Conservation (phyloP, 169 alveolate genomes). For the Plasmodium ovale region DNA sequence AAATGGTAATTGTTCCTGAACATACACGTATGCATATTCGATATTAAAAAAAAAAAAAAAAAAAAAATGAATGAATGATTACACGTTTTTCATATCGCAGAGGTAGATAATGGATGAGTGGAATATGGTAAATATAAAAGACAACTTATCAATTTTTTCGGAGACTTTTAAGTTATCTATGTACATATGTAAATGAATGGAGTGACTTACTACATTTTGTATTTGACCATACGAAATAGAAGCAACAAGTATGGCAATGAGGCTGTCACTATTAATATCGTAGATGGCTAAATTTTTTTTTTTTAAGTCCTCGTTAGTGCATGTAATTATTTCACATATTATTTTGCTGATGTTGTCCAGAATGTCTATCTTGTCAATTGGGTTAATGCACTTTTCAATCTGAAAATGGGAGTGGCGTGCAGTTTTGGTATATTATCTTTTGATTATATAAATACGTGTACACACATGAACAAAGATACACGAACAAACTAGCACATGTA, state of each 20-base stretch:
- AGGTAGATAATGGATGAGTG: conserved; percentile 75
- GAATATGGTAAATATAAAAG: conserved; percentile 71
- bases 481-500: too few species aligned
- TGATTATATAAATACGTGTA: background rate
- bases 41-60: too few species aligned
- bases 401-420: background rate
- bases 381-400: conserved; percentile 69
- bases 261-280: conserved; percentile 69
- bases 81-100: conserved; percentile 51
- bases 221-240: conserved; percentile 62
- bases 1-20: background rate
- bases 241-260: conserved; percentile 55
- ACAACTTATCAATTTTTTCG: conserved; percentile 75
- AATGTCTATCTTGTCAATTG: conserved; percentile 62
- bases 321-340: conserved; percentile 67
- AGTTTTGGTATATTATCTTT: background rate
- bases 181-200: conserved; percentile 75
- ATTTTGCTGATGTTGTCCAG: conserved; percentile 60
- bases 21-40: background rate
- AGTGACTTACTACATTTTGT: conserved; percentile 62
- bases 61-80: background rate
- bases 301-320: conserved; percentile 35
- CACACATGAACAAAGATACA: too few species aligned
- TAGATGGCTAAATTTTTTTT: conserved; percentile 28
- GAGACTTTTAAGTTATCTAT: conserved; percentile 65